Base-by-base conservation (phyloP, 2,329 filamentous ascomycete species). In the Aschersonia sp. region DNA sequence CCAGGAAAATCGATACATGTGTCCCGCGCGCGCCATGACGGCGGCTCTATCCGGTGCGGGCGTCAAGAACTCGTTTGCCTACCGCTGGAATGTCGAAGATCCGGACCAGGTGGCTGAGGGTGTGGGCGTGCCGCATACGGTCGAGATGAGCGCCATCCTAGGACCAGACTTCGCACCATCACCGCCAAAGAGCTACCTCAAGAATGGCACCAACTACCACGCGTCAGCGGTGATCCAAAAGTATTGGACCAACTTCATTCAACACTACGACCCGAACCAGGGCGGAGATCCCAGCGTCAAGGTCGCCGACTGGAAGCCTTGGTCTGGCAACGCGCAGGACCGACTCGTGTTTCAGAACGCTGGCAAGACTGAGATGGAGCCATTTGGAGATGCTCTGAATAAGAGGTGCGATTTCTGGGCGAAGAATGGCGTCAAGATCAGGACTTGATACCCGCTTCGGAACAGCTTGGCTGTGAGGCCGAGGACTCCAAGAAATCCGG, bases 171-270 rank as follows among this genome's bases (percentile, higher is more conserved):
- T 82, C 56, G 68, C 50, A 9, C 43, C 73, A 3, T 63, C 66
- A 64, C 65, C 71, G 1, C 81, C 82, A 0, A 56, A 58, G 2
- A 80, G 75, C 44, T 87, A 86, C 54, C 59, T 60, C 5, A 58
- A 65, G 0, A 68, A 66, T 3, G 67, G 65, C 10, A 61, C 63
- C 10, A 87, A 88, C 53, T 72, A 66, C 1, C 58, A 58, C 0
- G 77, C 84, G 5, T 70, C 84, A 1, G 69, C 75, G 0, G 63
- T 83, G 0, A 73, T 84, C 31, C 81, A 86, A 56, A 73, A 70
- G 0, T 89, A 88, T 61, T 89, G 83, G 82, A 77, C 79, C 1
- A 85, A 79, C 53, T 89, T 89, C 58, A 78, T 89, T 51, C 66
- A 75, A 30, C 70, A 69, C 0, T 71, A 78, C 40, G 69, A 89